Evolutionary conservation across 805 yeast genomes (phyloP).

Genomic region (Debaryomyces prosopidis): DNA sequence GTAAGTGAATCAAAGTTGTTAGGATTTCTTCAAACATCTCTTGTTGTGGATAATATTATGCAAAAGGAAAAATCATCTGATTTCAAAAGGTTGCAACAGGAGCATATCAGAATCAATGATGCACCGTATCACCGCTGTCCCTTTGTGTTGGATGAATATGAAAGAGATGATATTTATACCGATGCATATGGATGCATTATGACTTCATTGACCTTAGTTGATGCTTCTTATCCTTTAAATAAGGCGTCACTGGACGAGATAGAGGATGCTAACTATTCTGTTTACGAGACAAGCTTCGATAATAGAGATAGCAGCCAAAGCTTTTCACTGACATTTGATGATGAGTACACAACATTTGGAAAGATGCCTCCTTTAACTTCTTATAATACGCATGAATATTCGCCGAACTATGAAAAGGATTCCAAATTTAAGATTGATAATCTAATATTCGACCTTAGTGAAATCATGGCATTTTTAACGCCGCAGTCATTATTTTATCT

Average conservation of each 20-base stretch:
- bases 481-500: conserved; percentile 45
- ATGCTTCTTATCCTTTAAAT: conserved; percentile 59
- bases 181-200: conserved; percentile 51
- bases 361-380: conserved; percentile 20
- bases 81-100: conserved; percentile 55
- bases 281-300: not conserved
- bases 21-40: conserved; percentile 54
- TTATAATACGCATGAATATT: conserved; percentile 31
- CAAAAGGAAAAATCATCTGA: conserved; percentile 50
- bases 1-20: conserved; percentile 18
- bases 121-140: conserved; percentile 81
- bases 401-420: conserved; percentile 28
- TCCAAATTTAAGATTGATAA: conserved; percentile 53
- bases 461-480: conserved; percentile 46
- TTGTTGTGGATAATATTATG: conserved; percentile 59
- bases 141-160: conserved; percentile 58
- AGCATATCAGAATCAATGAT: conserved; percentile 70
- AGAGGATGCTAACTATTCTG: not conserved
- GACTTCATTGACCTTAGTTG: conserved; percentile 65
- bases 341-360: not conserved
- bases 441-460: conserved; percentile 55
- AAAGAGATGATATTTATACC: conserved; percentile 49
- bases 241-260: conserved; percentile 21
- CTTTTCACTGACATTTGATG: not conserved
- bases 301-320: not conserved